Evolutionary conservation across 2,329 filamentous ascomycete species (phyloP), one percentile per base, ranked within the genome.

Genomic region (Trichoderma brevicompactum): DNA sequence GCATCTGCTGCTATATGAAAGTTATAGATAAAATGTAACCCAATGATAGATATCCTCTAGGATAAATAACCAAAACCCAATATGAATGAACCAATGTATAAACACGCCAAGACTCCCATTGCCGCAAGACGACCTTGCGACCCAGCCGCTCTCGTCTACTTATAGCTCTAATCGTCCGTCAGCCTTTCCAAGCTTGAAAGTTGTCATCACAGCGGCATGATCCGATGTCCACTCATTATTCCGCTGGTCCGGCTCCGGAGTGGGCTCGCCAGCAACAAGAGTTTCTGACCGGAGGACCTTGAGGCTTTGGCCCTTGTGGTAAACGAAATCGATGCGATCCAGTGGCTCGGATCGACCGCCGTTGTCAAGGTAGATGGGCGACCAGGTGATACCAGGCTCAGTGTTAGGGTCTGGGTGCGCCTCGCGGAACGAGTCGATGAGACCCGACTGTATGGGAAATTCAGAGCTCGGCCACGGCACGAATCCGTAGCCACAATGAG

Each of bases 301-400:
- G 3, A 80, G 66, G 9, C 54, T 38, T 15, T 34, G 50, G 0
- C 78, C 78, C 65, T 76, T 77, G 70, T 79, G 73, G 41, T 79
- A 79, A 23, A 81, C 73, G 62, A 80, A 80, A 68, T 81, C 79
- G 41, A 81, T 80, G 13, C 79, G 68, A 63, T 81, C 79, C 53
- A 75, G 69, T 0, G 79, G 79, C 71, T 81, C 79, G 0, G 70
- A 54, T 1, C 72, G 67, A 9, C 71, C 71, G 0, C 71, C 68
- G 67, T 80, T 79, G 19, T 70, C 69, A 15, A 72, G 71, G 61
- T 72, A 76, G 13, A 81, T 66, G 8, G 79, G 79, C 0, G 79
- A 80, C 79, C 79, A 81, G 3, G 78, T 80, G 10, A 72, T 74
- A 7, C 74, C 78, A 7, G 74, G 75, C 23, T 70, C 69, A 5